Conservation (phyloP, 2,329 filamentous ascomycete genomes). For the Claviceps lovelessii region DNA sequence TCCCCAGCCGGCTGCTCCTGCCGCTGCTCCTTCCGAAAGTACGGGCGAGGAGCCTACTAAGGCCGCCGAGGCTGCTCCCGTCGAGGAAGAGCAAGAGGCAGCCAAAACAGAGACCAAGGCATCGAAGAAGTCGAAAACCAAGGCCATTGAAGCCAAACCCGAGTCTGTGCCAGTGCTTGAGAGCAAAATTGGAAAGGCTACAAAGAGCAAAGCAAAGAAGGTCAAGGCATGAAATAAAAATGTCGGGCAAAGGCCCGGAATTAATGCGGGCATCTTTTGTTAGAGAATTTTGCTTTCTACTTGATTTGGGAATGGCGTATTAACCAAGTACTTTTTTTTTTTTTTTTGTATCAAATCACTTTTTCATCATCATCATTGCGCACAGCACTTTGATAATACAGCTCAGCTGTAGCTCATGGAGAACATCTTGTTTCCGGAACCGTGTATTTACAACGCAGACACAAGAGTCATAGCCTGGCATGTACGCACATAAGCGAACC, state of each 20-base stretch:
- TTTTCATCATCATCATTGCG: not conserved
- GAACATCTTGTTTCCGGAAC: not conserved
- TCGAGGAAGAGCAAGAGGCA: conserved; percentile 12
- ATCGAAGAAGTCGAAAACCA: conserved; percentile 9
- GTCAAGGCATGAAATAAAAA: conserved; percentile 6
- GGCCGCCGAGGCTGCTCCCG: conserved; percentile 23
- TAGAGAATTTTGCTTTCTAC: not conserved
- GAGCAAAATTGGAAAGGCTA: conserved; percentile 11
- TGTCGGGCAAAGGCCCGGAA: not conserved
- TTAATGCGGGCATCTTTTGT: not conserved
- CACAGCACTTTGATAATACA: not conserved
- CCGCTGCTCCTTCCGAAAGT: conserved; percentile 13
- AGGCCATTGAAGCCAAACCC: conserved; percentile 7
- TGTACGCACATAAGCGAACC: conserved; percentile 52
- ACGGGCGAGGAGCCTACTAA: conserved; percentile 16
- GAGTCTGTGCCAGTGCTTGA: conserved; percentile 9
- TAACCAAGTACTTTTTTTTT: conserved; percentile 1
- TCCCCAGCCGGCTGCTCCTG: conserved; percentile 19
- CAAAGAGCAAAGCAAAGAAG: conserved; percentile 20
- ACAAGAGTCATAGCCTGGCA: conserved; percentile 8
- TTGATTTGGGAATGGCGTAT: not conserved
- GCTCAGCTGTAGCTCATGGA: not conserved
- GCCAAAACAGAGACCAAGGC: conserved; percentile 11
- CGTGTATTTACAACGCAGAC: not conserved
- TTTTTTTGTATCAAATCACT: not conserved